A percentile compares a stretch with the other conserved stretches of the same genome.
phyloP scores from a whole-genome alignment of 2,329 filamentous ascomycete genomes.

The Microcyclospora tardicrescens region DNA sequence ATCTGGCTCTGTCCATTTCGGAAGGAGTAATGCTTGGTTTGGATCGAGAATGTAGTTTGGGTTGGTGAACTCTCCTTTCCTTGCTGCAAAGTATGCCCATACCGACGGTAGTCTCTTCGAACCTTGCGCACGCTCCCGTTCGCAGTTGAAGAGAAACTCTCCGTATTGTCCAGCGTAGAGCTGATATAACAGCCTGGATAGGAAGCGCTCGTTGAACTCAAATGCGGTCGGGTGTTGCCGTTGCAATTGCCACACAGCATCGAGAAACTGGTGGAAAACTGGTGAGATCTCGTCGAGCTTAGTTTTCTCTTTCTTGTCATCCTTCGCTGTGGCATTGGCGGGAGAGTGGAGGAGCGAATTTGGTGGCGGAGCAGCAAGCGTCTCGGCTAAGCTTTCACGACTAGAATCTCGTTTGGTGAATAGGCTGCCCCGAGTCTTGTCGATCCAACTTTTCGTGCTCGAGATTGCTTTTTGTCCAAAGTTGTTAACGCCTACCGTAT shows the following conservation, averaged over 20 bases:
- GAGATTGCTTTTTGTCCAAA: conserved; percentile 55
- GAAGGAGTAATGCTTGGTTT: conserved; percentile 77
- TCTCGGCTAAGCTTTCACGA: conserved; percentile 51
- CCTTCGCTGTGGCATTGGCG: conserved; percentile 29
- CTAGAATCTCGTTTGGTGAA: conserved; percentile 40
- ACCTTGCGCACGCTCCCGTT: conserved; percentile 58
- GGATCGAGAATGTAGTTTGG: conserved; percentile 60
- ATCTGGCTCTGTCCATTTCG: conserved; percentile 30
- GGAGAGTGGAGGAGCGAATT: conserved; percentile 37
- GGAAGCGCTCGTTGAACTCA: conserved; percentile 90
- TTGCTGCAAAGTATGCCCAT: conserved; percentile 88
- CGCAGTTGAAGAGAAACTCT: conserved; percentile 89
- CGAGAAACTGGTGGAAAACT: conserved; percentile 95
- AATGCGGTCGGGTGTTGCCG: conserved; percentile 79
- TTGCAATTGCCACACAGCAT: conserved; percentile 81
- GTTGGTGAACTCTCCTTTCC: conserved; percentile 71
- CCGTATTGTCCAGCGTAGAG: conserved; percentile 94
- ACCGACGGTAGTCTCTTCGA: conserved; percentile 74
- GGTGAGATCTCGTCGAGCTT: conserved; percentile 84
- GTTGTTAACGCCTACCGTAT: conserved; percentile 32
- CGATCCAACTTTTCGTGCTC: conserved; percentile 74
- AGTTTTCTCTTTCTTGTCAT: conserved; percentile 53
- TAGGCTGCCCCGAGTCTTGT: conserved; percentile 42
- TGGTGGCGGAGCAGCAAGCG: conserved; percentile 33
- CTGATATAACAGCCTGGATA: conserved; percentile 81